These are phyloP conservation scores for Aureobasidium melanogenum DNA, from an alignment of 2,329 filamentous ascomycete genomes.

Conservation along the genomic window DNA sequence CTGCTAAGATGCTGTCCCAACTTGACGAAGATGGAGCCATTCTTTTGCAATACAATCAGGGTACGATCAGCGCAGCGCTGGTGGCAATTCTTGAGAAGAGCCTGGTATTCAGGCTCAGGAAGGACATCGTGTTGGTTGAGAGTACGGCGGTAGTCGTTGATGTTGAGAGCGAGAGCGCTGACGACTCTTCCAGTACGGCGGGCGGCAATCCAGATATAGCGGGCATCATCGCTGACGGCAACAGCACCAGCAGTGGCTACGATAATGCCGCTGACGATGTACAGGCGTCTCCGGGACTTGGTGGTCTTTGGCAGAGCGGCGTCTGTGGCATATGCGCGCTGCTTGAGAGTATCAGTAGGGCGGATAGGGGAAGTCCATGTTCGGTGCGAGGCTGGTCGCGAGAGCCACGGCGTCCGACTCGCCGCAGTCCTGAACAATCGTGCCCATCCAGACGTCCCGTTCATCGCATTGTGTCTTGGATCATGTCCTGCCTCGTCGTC, in stretches of 20 bases:
- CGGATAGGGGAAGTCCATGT: not conserved
- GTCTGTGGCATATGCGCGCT: constrained; percentile 13
- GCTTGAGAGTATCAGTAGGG: not conserved
- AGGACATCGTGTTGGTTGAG: constrained; percentile 61
- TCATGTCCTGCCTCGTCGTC: not conserved
- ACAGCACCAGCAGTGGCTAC: constrained; percentile 32
- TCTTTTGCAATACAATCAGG: constrained; percentile 79
- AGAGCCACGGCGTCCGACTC: not conserved
- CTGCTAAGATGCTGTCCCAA: constrained; percentile 91
- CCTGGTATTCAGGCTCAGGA: constrained; percentile 53
- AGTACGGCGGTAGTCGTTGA: constrained; percentile 83
- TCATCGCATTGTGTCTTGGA: constrained; percentile 4
- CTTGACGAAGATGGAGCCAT: constrained; percentile 98
- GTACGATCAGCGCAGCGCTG: constrained; percentile 87
- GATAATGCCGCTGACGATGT: constrained; percentile 18
- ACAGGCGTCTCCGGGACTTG: constrained; percentile 18
- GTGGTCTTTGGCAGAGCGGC: constrained; percentile 18
- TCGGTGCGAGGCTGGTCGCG: not conserved
- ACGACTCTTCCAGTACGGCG: constrained; percentile 74
- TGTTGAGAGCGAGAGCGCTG: constrained; percentile 65
- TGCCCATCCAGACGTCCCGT: constrained; percentile 6
- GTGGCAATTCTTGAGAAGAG: constrained; percentile 73
- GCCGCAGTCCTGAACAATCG: constrained; percentile 5
- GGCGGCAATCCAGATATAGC: constrained; percentile 64
- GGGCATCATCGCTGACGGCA: constrained; percentile 57